Percentiles rank a stretch among this genome's conserved stretches.
These are phyloP conservation scores for Kluyveromyces sp. DNA, from an alignment of 1,139 yeast genomes.

Conservation along the genomic window DNA sequence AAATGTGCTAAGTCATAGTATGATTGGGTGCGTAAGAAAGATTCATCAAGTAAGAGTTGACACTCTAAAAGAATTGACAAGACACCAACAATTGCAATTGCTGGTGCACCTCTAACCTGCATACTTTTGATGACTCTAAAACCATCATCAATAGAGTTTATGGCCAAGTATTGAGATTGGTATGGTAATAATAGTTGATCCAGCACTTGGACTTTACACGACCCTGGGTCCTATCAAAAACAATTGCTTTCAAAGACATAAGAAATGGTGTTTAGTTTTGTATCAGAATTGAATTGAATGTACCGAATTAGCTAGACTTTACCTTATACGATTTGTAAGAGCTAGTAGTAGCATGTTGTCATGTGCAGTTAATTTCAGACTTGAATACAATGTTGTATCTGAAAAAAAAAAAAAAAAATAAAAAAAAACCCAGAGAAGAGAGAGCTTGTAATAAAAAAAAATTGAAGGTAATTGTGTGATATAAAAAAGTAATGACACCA, in stretches of 20 bases:
- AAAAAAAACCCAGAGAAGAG: too few relatives aligned
- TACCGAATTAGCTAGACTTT: too few relatives aligned
- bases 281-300: too few relatives aligned
- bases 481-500: constrained; percentile 39
- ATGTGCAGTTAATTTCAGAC: too few relatives aligned
- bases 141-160: constrained; percentile 62
- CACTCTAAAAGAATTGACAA: constrained; percentile 71
- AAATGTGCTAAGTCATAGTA: constrained; percentile 32
- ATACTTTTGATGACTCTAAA: constrained; percentile 72
- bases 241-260: constrained; percentile 56
- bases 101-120: constrained; percentile 99
- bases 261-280: too few relatives aligned
- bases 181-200: constrained; percentile 84
- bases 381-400: too few relatives aligned
- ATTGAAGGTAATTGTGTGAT: neutral
- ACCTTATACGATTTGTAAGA: too few relatives aligned
- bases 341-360: too few relatives aligned
- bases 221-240: constrained; percentile 41
- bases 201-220: constrained; percentile 44
- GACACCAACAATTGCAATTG: constrained; percentile 92
- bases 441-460: too few relatives aligned
- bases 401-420: too few relatives aligned
- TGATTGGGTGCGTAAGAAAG: constrained; percentile 21
- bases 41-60: constrained; percentile 29
- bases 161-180: constrained; percentile 56